A percentile compares a stretch with the other conserved stretches of the same genome.
These are phyloP conservation scores for Macrolepiota fuliginosa DNA, from an alignment of 768 basidiomycete genomes.

Conservation along the genomic window DNA sequence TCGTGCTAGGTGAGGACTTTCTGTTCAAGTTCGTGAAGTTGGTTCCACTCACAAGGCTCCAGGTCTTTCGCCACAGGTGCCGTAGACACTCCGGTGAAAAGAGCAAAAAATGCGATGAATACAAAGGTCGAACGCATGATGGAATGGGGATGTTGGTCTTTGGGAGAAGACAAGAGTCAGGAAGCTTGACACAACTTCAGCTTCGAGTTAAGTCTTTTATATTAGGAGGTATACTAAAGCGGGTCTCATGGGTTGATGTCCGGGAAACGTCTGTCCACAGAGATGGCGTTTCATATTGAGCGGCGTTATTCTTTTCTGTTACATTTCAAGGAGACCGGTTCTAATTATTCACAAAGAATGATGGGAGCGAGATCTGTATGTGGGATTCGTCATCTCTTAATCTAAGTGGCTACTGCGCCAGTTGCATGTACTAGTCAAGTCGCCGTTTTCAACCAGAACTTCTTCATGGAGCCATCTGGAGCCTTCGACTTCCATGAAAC, in stretches of 20 bases:
- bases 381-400: background rate
- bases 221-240: background rate
- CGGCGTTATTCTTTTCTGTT: background rate
- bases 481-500: constrained; percentile 1
- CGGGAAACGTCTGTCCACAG: background rate
- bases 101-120: background rate
- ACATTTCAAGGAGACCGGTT: background rate
- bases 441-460: background rate
- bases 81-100: background rate
- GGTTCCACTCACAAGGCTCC: background rate
- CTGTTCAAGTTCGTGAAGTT: background rate
- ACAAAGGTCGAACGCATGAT: constrained; percentile 1
- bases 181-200: background rate
- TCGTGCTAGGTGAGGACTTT: background rate
- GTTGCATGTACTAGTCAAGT: background rate
- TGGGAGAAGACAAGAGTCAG: background rate
- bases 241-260: constrained; percentile 1
- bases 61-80: background rate
- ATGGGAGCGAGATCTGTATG: constrained; percentile 1
- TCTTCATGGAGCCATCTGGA: background rate
- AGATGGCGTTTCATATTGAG: constrained; percentile 3
- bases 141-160: background rate
- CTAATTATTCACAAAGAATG: constrained; percentile 7
- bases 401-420: background rate
- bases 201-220: background rate